Evolutionary conservation across 805 yeast species (phyloP).

Genomic region (Lipomyces chichibuensis): DNA sequence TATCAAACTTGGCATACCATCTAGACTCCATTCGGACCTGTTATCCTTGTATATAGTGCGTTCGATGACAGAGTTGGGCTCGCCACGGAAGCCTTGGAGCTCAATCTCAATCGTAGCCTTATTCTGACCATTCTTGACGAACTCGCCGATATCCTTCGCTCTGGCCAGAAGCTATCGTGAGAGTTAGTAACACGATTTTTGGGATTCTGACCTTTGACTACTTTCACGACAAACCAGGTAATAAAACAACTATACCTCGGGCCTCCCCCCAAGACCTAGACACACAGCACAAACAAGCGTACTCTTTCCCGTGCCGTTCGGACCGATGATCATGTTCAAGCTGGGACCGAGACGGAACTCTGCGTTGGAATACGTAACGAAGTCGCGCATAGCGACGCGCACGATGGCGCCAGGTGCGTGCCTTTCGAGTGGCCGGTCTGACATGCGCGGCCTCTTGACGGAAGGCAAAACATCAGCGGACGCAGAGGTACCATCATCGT

Average conservation of each 20-base stretch:
- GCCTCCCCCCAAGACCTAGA: constrained; percentile 81
- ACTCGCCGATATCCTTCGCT: constrained; percentile 61
- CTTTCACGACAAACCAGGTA: constrained; percentile 11
- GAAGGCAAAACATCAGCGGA: neutral
- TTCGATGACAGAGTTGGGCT: constrained; percentile 43
- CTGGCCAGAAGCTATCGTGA: constrained; percentile 58
- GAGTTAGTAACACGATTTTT: neutral
- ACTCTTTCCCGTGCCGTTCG: constrained; percentile 95
- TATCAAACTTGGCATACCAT: constrained; percentile 39
- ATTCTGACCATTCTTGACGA: constrained; percentile 69
- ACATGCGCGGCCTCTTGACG: neutral
- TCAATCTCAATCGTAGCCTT: constrained; percentile 55
- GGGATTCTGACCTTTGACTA: neutral
- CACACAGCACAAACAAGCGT: constrained; percentile 93
- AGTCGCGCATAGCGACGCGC: constrained; percentile 58
- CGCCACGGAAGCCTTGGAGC: constrained; percentile 48
- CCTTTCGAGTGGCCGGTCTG: neutral
- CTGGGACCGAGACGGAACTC: constrained; percentile 77
- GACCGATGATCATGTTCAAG: constrained; percentile 91
- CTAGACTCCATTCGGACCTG: constrained; percentile 38
- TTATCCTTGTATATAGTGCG: constrained; percentile 45
- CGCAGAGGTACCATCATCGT: neutral
- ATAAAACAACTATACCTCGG: constrained; percentile 47
- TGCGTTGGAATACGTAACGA: constrained; percentile 65
- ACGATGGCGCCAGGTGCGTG: constrained; percentile 55